Percentiles rank a stretch among this genome's conserved stretches.
phyloP scores from a whole-genome alignment of 129 eudicot species.

The Flaveria robusta region DNA sequence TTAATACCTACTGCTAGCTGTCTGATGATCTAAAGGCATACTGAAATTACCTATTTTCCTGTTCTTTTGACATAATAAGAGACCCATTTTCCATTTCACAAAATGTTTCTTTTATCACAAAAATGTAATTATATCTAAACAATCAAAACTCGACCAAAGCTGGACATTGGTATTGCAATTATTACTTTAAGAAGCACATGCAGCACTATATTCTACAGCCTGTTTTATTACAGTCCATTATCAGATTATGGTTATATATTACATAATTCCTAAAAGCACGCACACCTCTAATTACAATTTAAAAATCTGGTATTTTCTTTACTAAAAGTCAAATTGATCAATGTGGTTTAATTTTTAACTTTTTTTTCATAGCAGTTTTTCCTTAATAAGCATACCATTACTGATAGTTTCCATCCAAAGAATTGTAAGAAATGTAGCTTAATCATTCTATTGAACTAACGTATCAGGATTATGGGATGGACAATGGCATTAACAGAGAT shows the following conservation, averaged over 20 bases:
- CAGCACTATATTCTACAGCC: not conserved
- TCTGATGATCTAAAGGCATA: not conserved
- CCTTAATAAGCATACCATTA: not conserved
- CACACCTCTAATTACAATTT: not conserved
- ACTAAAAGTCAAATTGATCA: not conserved
- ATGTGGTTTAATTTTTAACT: not conserved
- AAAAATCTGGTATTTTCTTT: not conserved
- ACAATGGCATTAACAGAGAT: conserved; percentile 26
- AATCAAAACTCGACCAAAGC: too few species aligned
- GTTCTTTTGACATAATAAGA: too few species aligned
- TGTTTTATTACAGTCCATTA: not conserved
- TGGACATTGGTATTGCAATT: too few species aligned
- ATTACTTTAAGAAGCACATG: not conserved
- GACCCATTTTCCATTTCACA: too few species aligned
- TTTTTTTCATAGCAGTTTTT: not conserved
- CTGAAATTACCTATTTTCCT: too few species aligned
- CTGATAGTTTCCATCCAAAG: not conserved
- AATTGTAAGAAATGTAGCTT: not conserved
- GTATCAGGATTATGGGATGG: conserved; percentile 20
- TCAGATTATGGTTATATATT: not conserved
- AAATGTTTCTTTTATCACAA: too few species aligned
- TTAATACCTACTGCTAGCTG: not conserved
- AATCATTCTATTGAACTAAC: not conserved
- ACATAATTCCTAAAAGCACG: not conserved
- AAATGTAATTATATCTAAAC: too few species aligned